Evolutionary conservation across 2,329 filamentous ascomycete species (phyloP), one percentile per base, ranked within the genome.

Genomic region (Xylariomycetidae sp.): DNA sequence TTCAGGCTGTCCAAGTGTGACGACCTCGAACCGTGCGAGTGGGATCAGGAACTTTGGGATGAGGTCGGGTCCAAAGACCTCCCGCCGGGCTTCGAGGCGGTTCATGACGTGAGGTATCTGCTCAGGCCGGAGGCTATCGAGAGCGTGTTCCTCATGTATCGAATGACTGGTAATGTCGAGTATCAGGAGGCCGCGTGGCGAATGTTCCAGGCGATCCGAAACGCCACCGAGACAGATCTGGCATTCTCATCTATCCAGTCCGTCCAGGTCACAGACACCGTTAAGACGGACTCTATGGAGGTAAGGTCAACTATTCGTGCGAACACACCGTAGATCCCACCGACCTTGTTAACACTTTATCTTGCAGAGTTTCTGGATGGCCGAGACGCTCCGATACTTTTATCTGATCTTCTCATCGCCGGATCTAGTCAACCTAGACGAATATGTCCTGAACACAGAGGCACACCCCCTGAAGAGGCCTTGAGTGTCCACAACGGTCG

Each of bases 41-140:
- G 67, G 40, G 55, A 71, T 41, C 61, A 66, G n/a, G 34, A 34
- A 0, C 34, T 32, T 30, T 59, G 45, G 45, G 46, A 46, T 18
- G 8, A 8, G 20, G 8, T 23, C 8, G n/a, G n/a, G n/a, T n/a
- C n/a, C n/a, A n/a, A n/a, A n/a, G n/a, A n/a, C n/a, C n/a, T n/a
- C n/a, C 36, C 34, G 4, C 69, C 72, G 6, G 85, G 85, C 0
- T 88, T 85, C 55, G 79, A 70, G 30, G 72, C 78, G 42, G 61
- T 61, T 8, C 67, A 59, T 0, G 70, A 75, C 33, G 54, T 69
- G 0, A 62, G 64, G 4, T 75, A 76, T 35, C 55, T 70, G 9
- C 57, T 76, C 14, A 56, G 72, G 0, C 67, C 69, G 0, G 69
- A 73, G 41, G 69, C 69, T n/a, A 64, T 72, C 26, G 69, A 72